phyloP scores from a whole-genome alignment of 352 stramenopile species.

The Phytophthora cactorum region DNA sequence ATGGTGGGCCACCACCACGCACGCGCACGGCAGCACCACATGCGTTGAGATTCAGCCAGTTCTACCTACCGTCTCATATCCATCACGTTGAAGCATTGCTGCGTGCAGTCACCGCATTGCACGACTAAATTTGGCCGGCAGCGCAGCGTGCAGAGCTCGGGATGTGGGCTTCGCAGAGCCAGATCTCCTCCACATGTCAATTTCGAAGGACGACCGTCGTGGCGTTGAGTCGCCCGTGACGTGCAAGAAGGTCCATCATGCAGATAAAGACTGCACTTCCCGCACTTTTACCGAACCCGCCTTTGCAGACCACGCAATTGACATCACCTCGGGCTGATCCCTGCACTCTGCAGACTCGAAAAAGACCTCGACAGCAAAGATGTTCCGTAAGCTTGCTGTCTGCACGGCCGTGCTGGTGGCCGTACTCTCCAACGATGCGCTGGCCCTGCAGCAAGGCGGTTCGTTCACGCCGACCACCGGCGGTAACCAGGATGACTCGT shows the following conservation, averaged over 20 bases:
- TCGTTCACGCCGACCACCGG: conserved; percentile 19
- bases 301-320: conserved; percentile 24
- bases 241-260: conserved; percentile 9
- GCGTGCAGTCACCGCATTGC: neutral
- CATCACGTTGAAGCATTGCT: conserved; percentile 4
- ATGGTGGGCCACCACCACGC: neutral
- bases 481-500: conserved; percentile 27
- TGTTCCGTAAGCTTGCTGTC: conserved; percentile 48
- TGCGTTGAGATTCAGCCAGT: conserved; percentile 17
- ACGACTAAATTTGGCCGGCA: neutral
- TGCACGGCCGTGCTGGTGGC: conserved; percentile 49
- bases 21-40: conserved; percentile 12
- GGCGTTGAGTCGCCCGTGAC: conserved; percentile 14
- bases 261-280: conserved; percentile 17
- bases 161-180: conserved; percentile 9
- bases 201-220: conserved; percentile 37
- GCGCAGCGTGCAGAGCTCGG: conserved; percentile 23
- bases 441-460: conserved; percentile 28
- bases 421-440: conserved; percentile 46
- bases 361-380: conserved; percentile 45
- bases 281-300: conserved; percentile 34
- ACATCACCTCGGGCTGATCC: conserved; percentile 2
- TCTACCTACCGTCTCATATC: conserved; percentile 11
- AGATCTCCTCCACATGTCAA: conserved; percentile 20
- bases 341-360: conserved; percentile 35